Base-by-base conservation (phyloP, 306 rosid species). In the Mucuna pruriens region DNA sequence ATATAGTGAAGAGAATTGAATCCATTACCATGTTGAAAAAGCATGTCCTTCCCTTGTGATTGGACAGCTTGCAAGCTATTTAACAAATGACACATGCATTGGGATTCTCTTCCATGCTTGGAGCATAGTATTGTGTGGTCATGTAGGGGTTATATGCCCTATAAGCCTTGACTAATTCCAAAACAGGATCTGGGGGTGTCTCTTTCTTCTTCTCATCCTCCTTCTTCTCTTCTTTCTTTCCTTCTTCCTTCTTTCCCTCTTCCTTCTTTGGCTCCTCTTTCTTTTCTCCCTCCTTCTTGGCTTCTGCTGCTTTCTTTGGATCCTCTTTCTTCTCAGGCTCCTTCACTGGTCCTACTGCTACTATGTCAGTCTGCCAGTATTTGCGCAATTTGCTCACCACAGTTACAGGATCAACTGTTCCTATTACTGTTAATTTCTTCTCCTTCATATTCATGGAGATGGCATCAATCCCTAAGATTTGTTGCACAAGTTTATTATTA, bases 51-150 rank as follows among this genome's bases (percentile, higher is more conserved):
- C 77, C 69, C 79, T 73, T 80, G 44, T 11, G 58, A 71, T 26
- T 74, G 67, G 78, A 79, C 19, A 70, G 11, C 49, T 77, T 38
- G 51, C 29, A n/a, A n/a, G n/a, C n/a, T 34, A 72, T 19, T 82
- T 71, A 92, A 51, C 68, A 90, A 86, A 95, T 90, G 58, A 75
- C 94, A 83, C 99, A 95, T 9, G 91, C 91, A 85, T 89, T 95
- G 40, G 99, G 99, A 76, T 93, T 93, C 87, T 95, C 99, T 78
- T 95, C 99, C 78, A 93, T 89, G 90, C 97, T 90, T 17, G 92
- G 99, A 57, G 38, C 94, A 72, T 90, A 76, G 87, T 90, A 90
- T n/a, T 93, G 85, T 22, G 90, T 70, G 61, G 94, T 85, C 89
- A 90, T 84, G 42, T 89, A 87, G 5, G 97, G 94, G 57, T 93